Evolutionary conservation across 257 asterid genomes (phyloP).

Genomic region (Ilex asprella): DNA sequence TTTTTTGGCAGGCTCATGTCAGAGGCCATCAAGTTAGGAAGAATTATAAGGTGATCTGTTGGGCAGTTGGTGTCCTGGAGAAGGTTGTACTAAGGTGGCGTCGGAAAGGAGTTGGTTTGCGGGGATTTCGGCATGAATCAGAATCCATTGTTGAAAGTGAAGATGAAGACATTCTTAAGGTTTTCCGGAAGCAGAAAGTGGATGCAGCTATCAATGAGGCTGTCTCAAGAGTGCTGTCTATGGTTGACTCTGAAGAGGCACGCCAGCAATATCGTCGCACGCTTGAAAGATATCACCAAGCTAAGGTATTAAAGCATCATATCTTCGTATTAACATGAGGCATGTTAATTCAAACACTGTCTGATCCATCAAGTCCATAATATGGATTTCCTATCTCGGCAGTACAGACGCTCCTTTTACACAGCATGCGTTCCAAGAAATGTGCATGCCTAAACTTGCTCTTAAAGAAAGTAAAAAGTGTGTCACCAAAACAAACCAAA

Average conservation of each 20-base stretch:
- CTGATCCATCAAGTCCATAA: too few species aligned
- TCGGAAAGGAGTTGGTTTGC: conserved; percentile 71
- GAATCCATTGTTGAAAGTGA: conserved; percentile 49
- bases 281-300: conserved; percentile 68
- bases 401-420: too few species aligned
- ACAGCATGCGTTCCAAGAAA: too few species aligned
- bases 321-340: neutral
- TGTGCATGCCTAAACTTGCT: too few species aligned
- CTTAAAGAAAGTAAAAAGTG: too few species aligned
- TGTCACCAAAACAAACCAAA: too few species aligned
- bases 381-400: too few species aligned
- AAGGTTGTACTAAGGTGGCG: conserved; percentile 91
- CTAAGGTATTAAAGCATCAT: conserved; percentile 51
- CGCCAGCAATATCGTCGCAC: conserved; percentile 85
- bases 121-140: conserved; percentile 61
- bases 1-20: conserved; percentile 71
- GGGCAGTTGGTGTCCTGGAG: conserved; percentile 94
- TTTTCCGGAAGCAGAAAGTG: conserved; percentile 78
- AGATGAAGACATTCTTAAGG: conserved; percentile 67
- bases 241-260: conserved; percentile 80
- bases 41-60: conserved; percentile 53
- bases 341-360: too few species aligned
- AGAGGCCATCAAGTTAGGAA: conserved; percentile 91
- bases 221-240: conserved; percentile 77
- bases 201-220: conserved; percentile 83